Evolutionary conservation across 768 basidiomycete species (phyloP).

Genomic region (Tricholoma bakamatsutake): DNA sequence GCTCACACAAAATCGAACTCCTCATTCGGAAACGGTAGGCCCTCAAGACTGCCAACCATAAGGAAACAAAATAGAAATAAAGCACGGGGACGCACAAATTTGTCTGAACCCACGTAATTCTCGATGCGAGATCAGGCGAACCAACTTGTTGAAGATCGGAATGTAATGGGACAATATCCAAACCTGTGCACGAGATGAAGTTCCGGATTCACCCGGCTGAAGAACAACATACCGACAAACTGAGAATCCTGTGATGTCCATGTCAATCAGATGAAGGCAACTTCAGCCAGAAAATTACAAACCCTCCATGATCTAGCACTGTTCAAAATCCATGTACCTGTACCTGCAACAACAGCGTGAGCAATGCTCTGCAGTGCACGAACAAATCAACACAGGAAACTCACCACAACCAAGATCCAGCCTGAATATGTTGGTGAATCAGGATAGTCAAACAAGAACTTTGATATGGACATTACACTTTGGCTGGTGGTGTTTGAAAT

Average conservation of each 20-base stretch:
- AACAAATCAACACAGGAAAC: slow-evolving; percentile 14
- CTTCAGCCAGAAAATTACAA: slow-evolving; percentile 19
- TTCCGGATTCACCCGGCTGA: not conserved
- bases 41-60: slow-evolving; percentile 45
- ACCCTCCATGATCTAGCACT: slow-evolving; percentile 62
- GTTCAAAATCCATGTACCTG: slow-evolving; percentile 70
- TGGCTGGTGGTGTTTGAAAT: slow-evolving; percentile 51
- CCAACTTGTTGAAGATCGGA: slow-evolving; percentile 60
- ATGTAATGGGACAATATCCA: slow-evolving; percentile 69
- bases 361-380: not conserved
- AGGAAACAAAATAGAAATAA: slow-evolving; percentile 2
- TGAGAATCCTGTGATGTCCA: slow-evolving; percentile 37
- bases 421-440: slow-evolving; percentile 22
- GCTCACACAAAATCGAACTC: slow-evolving; percentile 77
- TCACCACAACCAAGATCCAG: slow-evolving; percentile 72
- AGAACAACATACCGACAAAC: slow-evolving; percentile 50
- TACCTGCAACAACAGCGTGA: slow-evolving; percentile 33
- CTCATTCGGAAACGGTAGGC: slow-evolving; percentile 62
- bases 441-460: slow-evolving; percentile 7
- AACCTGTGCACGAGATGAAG: slow-evolving; percentile 29
- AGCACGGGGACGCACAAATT: slow-evolving; percentile 51
- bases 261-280: not conserved
- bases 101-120: slow-evolving; percentile 67
- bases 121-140: slow-evolving; percentile 46
- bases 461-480: slow-evolving; percentile 42